Evolutionary conservation across 495 filamentous ascomycete genomes (phyloP).

Genomic region (Letharia lupina): DNA sequence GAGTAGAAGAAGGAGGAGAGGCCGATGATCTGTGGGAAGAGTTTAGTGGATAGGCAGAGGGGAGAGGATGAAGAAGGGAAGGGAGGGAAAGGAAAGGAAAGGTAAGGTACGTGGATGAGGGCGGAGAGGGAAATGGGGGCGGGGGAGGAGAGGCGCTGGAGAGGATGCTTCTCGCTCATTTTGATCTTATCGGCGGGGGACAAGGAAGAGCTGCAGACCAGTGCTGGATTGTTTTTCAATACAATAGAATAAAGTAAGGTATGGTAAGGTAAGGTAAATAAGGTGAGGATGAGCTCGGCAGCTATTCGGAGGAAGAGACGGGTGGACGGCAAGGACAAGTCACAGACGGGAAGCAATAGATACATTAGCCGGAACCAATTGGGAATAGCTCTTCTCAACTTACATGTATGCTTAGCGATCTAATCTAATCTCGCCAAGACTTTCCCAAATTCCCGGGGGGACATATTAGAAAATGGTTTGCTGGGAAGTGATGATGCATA

Average conservation of each 20-base stretch:
- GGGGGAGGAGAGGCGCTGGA: slow-evolving; percentile 65
- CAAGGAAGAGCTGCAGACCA: no score
- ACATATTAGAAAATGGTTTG: background rate
- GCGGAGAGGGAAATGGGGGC: slow-evolving; percentile 56
- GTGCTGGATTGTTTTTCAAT: no score
- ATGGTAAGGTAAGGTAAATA: background rate
- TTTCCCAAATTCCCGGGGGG: no score
- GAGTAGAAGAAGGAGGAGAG: slow-evolving; percentile 34
- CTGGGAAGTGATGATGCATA: slow-evolving; percentile 5
- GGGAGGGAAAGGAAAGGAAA: slow-evolving; percentile 2
- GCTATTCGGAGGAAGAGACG: no score
- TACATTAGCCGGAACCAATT: no score
- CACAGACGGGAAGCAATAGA: no score
- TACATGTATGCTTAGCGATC: background rate
- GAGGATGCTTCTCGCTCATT: slow-evolving; percentile 45
- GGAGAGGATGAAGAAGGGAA: slow-evolving; percentile 1
- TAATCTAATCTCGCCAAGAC: slow-evolving; percentile 10
- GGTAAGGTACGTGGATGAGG: slow-evolving; percentile 52
- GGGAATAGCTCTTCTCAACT: no score
- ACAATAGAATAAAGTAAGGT: no score
- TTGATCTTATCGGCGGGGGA: no score
- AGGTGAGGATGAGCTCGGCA: no score
- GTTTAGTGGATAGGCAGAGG: background rate
- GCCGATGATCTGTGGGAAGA: slow-evolving; percentile 40
- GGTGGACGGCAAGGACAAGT: no score